Evolutionary conservation across 2,329 filamentous ascomycete genomes (phyloP).

Genomic region (Xylariaceae sp.): DNA sequence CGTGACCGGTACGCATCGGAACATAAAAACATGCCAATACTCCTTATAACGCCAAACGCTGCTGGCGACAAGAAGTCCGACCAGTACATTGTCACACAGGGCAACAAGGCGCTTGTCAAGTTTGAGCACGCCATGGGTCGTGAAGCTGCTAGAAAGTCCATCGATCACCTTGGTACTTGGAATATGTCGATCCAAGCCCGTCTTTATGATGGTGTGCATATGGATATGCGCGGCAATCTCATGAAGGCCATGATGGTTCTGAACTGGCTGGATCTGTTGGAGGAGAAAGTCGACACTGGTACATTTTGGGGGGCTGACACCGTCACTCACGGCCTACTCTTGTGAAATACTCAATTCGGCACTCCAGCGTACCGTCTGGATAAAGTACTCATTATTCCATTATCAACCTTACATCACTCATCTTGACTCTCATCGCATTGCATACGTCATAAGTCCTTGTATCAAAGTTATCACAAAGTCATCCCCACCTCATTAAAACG

Average conservation of each 20-base stretch:
- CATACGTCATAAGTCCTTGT: no score
- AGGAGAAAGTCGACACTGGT: conserved; percentile 9
- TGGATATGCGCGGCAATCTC: conserved; percentile 45
- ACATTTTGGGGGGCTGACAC: no score
- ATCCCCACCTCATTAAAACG: no score
- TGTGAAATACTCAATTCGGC: no score
- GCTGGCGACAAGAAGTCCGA: conserved; percentile 43
- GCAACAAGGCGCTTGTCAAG: conserved; percentile 43
- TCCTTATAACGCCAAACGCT: conserved; percentile 43
- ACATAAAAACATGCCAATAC: conserved; percentile 19
- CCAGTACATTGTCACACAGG: conserved; percentile 42
- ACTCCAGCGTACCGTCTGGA: no score
- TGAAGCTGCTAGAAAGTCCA: conserved; percentile 32
- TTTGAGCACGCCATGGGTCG: conserved; percentile 40
- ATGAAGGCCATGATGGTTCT: conserved; percentile 47
- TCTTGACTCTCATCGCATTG: no score
- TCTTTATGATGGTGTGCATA: conserved; percentile 45
- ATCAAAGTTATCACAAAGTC: no score
- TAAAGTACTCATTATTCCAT: no score
- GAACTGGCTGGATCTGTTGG: conserved; percentile 41
- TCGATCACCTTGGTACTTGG: conserved; percentile 47
- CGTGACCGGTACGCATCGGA: conserved; percentile 15
- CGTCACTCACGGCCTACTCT: no score
- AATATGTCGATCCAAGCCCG: conserved; percentile 48
- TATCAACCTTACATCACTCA: no score